Conservation (phyloP, 2,329 filamentous ascomycete genomes). For the Magnaporthales sp. region DNA sequence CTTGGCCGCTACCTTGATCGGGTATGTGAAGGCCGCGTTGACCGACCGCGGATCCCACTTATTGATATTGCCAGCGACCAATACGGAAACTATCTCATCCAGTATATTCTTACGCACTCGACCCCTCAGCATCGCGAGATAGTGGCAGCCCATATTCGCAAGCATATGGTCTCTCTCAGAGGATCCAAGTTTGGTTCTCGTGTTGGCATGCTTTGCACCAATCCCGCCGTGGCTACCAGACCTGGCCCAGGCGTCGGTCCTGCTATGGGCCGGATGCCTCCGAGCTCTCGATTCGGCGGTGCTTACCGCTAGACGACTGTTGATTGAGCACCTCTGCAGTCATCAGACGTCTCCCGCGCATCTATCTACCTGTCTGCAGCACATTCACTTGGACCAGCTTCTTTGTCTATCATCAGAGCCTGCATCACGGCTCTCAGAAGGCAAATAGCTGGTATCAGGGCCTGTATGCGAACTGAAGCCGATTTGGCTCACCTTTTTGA, state of each 20-base stretch:
- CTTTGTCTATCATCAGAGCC: not conserved
- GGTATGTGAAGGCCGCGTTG: constrained; percentile 82
- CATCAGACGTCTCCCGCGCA: not conserved
- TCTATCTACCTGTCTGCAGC: constrained; percentile 7
- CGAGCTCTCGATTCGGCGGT: constrained; percentile 48
- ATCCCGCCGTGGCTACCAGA: constrained; percentile 80
- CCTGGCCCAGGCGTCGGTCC: constrained; percentile 75
- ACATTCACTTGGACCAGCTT: not conserved
- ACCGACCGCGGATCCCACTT: constrained; percentile 89
- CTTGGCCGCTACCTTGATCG: constrained; percentile 86
- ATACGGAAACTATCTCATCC: constrained; percentile 96
- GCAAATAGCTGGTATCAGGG: not conserved
- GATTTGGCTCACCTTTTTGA: constrained; percentile 3
- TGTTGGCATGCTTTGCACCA: constrained; percentile 98
- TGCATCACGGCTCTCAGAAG: not conserved
- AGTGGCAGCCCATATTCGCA: constrained; percentile 88
- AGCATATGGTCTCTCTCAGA: constrained; percentile 98
- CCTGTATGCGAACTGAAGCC: not conserved
- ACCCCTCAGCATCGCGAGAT: constrained; percentile 83
- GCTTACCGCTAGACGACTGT: constrained; percentile 43
- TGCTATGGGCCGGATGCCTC: constrained; percentile 50
- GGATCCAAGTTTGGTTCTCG: constrained; percentile 98
- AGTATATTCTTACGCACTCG: constrained; percentile 90
- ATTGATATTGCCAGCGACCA: constrained; percentile 99
- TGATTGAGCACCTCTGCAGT: not conserved